phyloP scores from a whole-genome alignment of 768 basidiomycete species.

The Fistulinella prunicolor region DNA sequence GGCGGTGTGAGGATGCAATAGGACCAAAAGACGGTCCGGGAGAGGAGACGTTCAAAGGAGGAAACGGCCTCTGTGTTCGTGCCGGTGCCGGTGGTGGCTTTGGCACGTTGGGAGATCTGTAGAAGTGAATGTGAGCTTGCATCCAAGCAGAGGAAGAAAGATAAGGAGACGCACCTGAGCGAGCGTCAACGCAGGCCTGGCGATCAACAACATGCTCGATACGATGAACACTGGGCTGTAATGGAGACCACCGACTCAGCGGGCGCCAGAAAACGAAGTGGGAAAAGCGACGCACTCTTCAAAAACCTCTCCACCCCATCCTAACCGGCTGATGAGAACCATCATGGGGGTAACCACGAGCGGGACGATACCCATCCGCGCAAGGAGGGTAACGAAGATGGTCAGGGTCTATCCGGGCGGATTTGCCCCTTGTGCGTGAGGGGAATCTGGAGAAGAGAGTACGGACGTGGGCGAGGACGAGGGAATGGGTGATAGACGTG shows the following conservation, averaged over 20 bases:
- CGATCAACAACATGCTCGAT: constrained; percentile 77
- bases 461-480: not conserved
- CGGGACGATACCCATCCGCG: constrained; percentile 87
- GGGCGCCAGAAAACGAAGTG: not conserved
- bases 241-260: not conserved
- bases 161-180: constrained; percentile 43
- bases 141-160: constrained; percentile 21
- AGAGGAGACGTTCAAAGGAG: constrained; percentile 82
- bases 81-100: not conserved
- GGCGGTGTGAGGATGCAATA: constrained; percentile 89
- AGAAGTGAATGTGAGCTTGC: not conserved
- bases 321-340: constrained; percentile 55
- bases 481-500: not conserved
- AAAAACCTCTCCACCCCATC: constrained; percentile 44
- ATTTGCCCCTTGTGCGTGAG: constrained; percentile 5
- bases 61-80: constrained; percentile 6
- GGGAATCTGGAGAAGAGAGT: not conserved
- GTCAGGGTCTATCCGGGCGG: constrained; percentile 74
- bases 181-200: constrained; percentile 73
- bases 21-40: constrained; percentile 89
- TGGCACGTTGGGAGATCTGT: constrained; percentile 24
- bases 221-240: constrained; percentile 83
- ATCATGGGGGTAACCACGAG: constrained; percentile 74
- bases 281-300: constrained; percentile 61
- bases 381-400: constrained; percentile 75